Conservation (phyloP, 495 filamentous ascomycete species). For the Ramalina intermedia region DNA sequence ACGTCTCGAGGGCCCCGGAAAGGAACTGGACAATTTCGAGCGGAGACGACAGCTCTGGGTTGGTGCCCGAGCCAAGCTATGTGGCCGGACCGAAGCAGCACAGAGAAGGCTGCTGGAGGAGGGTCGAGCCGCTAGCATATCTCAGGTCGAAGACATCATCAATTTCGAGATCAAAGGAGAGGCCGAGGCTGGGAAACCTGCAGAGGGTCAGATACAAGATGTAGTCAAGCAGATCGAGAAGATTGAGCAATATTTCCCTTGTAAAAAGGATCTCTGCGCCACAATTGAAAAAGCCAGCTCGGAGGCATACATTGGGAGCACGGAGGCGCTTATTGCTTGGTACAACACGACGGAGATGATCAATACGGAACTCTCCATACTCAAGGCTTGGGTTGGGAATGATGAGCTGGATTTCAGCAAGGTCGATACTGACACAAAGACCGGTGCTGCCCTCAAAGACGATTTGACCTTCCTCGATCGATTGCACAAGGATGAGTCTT, state of each 20-base stretch:
- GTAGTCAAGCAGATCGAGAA: constrained; percentile 78
- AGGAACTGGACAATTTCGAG: constrained; percentile 42
- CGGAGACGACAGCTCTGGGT: constrained; percentile 60
- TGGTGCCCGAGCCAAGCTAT: constrained; percentile 66
- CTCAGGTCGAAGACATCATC: constrained; percentile 70
- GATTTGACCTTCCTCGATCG: constrained; percentile 88
- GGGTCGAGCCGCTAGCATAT: constrained; percentile 49
- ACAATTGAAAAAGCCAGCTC: constrained; percentile 63
- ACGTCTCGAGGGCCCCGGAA: constrained; percentile 68
- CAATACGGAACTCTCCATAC: constrained; percentile 78
- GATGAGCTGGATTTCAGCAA: constrained; percentile 83
- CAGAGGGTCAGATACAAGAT: constrained; percentile 76
- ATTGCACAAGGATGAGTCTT: constrained; percentile 93
- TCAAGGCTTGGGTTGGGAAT: constrained; percentile 94
- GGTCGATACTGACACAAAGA: constrained; percentile 36
- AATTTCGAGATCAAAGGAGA: constrained; percentile 89
- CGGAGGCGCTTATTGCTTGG: constrained; percentile 83
- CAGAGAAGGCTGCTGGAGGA: constrained; percentile 79
- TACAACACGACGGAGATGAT: constrained; percentile 97
- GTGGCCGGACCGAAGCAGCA: constrained; percentile 66
- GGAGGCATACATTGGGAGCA: constrained; percentile 58
- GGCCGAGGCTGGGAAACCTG: constrained; percentile 75
- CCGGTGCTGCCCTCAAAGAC: constrained; percentile 57
- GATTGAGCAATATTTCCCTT: constrained; percentile 72
- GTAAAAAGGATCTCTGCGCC: constrained; percentile 51